Evolutionary conservation across 164 flowering plant species (phyloP).

Genomic region (Taxillus chinensis): DNA sequence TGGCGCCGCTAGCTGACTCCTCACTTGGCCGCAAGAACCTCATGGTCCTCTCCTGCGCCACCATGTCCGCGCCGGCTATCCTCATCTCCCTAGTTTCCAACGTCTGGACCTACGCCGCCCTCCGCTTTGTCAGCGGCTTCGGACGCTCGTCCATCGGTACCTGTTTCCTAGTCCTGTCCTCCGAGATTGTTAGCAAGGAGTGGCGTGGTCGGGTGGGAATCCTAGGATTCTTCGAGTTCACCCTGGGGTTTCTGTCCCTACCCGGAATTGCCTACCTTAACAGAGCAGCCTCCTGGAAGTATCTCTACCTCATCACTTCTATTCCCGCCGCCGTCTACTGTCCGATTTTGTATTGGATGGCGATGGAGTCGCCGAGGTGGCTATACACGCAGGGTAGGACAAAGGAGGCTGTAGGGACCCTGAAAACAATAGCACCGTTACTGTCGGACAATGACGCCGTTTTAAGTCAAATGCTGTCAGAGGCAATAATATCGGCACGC

Average conservation of each 20-base stretch:
- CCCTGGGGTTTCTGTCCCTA: slow-evolving; percentile 57
- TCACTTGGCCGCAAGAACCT: slow-evolving; percentile 3
- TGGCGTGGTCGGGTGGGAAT: slow-evolving; percentile 56
- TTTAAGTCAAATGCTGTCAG: slow-evolving; percentile 11
- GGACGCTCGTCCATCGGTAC: slow-evolving; percentile 55
- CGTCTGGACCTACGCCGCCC: slow-evolving; percentile 41
- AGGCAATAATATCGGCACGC: slow-evolving; percentile 6
- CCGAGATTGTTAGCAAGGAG: slow-evolving; percentile 49
- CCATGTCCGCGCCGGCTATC: neutral
- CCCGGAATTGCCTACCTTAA: slow-evolving; percentile 42
- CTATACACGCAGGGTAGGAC: slow-evolving; percentile 40
- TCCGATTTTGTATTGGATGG: slow-evolving; percentile 19
- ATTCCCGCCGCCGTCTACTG: slow-evolving; percentile 33
- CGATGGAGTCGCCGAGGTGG: slow-evolving; percentile 75
- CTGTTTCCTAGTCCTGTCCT: slow-evolving; percentile 39
- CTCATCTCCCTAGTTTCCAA: neutral
- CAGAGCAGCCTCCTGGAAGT: slow-evolving; percentile 40
- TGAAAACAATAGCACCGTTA: slow-evolving; percentile 20
- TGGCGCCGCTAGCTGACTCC: slow-evolving; percentile 1
- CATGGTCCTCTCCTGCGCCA: neutral
- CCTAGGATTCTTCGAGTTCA: slow-evolving; percentile 43
- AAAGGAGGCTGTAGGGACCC: slow-evolving; percentile 37
- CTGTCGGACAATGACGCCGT: slow-evolving; percentile 1
- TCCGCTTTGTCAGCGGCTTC: slow-evolving; percentile 46
- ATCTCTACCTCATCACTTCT: slow-evolving; percentile 42